Base-by-base conservation (phyloP, 202 grass and related monocot species). In the Schoenoplectus tabernaemontani region DNA sequence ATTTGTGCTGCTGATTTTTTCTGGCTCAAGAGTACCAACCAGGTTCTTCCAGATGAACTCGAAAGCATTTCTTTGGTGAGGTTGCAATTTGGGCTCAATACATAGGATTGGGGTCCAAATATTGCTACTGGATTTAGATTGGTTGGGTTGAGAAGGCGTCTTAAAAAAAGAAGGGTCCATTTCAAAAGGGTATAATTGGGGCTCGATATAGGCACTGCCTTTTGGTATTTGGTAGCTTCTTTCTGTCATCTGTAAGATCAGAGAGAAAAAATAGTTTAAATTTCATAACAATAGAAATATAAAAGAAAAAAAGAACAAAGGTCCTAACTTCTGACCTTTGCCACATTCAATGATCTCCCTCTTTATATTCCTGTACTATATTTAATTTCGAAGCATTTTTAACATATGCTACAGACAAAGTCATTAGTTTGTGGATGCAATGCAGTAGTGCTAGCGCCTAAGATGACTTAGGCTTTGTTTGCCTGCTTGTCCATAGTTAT, bases 41-140 rank as follows among this genome's bases (percentile, higher is more conserved):
- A 89, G 42, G 57, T 93, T 97, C 74, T 80, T 91, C 93, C 91
- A 97, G 48, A 97, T 88, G 67, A 97, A 97, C 62, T 97, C 84
- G 54, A 93, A 90, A 4, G 91, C 93, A 68, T 87, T 86, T 87
- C 59, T 97, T 58, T 97, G 91, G 65, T 97, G 93, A 84, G 76
- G 51, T 71, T 87, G 82, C 24, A 93, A 59, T 80, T 88, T 93
- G 80, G 82, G 84, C 76, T 84, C 87, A 48, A 97, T 84, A 83
- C 87, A 57, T 9, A 57, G 54, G 53, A 93, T 90, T 57, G 83
- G 86, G 82, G 54, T 32, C 93, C 93, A 91, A 73, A 97, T 80
- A 73, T 81, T 85, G n/a, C 74, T 84, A 78, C 70, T 83, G 20
- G 32, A 74, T 84, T 82, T 87, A 23, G 22, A 57, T 65, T 82